phyloP scores from a whole-genome alignment of 2,329 filamentous ascomycete species.

The Fusarium verticillioides region DNA sequence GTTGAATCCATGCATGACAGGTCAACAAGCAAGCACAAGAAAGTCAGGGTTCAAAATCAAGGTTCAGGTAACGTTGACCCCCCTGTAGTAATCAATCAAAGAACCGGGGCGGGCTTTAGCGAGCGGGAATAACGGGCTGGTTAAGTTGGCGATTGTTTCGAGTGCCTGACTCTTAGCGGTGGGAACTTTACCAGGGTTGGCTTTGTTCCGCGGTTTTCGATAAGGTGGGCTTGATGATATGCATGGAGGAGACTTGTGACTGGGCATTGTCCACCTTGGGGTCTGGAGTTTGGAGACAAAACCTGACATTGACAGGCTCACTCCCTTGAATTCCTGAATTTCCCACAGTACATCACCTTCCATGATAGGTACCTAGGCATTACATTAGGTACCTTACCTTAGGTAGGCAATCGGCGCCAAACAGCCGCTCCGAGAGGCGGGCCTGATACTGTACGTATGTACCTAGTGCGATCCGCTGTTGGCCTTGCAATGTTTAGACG shows the following conservation, averaged over 20 bases:
- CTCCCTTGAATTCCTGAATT: background rate
- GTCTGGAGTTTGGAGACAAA: background rate
- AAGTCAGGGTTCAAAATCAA: background rate
- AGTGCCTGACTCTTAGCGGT: conserved; percentile 17
- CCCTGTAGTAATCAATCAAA: conserved; percentile 7
- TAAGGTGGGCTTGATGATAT: conserved; percentile 19
- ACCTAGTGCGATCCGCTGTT: background rate
- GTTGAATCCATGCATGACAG: conserved; percentile 6
- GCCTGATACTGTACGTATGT: background rate
- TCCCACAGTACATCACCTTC: background rate
- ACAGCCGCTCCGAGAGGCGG: conserved; percentile 16
- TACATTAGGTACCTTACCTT: background rate
- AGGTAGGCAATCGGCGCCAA: conserved; percentile 7
- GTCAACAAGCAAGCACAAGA: background rate
- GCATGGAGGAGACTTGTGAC: conserved; percentile 5
- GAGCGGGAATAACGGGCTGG: conserved; percentile 27
- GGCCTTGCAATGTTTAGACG: background rate
- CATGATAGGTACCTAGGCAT: background rate
- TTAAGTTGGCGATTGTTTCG: conserved; percentile 25
- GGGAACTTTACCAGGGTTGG: conserved; percentile 6
- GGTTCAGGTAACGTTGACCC: background rate
- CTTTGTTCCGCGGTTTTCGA: conserved; percentile 4
- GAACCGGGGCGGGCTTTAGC: conserved; percentile 12
- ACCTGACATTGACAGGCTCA: background rate
- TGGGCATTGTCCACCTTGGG: conserved; percentile 25